Percentiles rank a stretch among this genome's conserved stretches.
phyloP scores from a whole-genome alignment of 2,329 filamentous ascomycete genomes.

The Trichoderma aggressivum region DNA sequence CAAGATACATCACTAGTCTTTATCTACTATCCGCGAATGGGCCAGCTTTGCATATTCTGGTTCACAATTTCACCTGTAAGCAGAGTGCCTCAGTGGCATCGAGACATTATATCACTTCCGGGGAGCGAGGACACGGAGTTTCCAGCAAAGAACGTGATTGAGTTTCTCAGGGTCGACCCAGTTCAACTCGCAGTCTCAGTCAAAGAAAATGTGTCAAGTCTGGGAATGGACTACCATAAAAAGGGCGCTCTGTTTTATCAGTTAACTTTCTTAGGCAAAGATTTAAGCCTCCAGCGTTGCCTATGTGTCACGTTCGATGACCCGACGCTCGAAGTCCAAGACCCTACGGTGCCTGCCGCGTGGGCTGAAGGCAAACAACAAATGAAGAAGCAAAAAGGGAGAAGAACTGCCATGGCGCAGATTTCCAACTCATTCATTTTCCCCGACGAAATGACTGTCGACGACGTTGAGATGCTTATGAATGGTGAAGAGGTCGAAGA shows the following conservation, averaged over 20 bases:
- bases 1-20: conserved; percentile 31
- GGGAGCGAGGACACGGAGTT: conserved; percentile 13
- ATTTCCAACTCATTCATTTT: conserved; percentile 36
- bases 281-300: conserved; percentile 44
- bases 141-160: conserved; percentile 19
- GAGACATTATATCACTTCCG: conserved; percentile 33
- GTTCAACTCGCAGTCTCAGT: conserved; percentile 23
- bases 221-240: conserved; percentile 32
- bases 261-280: conserved; percentile 39
- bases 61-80: conserved; percentile 28
- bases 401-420: conserved; percentile 29
- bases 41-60: conserved; percentile 37
- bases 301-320: conserved; percentile 31
- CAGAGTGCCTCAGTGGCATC: conserved; percentile 37
- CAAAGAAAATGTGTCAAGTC: conserved; percentile 19
- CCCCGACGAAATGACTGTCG: conserved; percentile 34
- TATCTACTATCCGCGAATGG: conserved; percentile 31
- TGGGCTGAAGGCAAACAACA: conserved; percentile 28
- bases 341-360: conserved; percentile 29
- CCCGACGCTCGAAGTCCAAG: conserved; percentile 25
- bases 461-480: conserved; percentile 24
- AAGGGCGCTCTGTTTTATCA: conserved; percentile 45
- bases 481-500: not conserved
- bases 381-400: conserved; percentile 29
- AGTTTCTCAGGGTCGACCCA: conserved; percentile 30